A percentile compares a stretch with the other conserved stretches of the same genome.
Evolutionary conservation across 176 grass and related monocot genomes (phyloP).

Genomic region (Bonia amplexicaulis): DNA sequence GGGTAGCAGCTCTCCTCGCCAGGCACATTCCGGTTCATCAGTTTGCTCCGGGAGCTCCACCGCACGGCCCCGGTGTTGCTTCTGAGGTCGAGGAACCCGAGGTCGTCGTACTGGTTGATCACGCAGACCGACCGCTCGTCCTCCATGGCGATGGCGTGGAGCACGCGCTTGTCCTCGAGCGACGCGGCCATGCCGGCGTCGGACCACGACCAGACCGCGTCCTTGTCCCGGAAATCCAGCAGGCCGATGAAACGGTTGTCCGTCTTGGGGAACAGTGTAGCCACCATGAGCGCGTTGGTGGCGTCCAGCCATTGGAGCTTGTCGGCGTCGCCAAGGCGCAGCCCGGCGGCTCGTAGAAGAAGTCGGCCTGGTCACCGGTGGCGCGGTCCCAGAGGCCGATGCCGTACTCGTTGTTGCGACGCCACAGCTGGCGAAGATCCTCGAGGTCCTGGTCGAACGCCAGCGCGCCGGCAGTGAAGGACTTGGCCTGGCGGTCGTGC

Average conservation of each 20-base stretch:
- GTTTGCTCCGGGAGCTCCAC: constrained; percentile 94
- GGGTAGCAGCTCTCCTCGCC: constrained; percentile 96
- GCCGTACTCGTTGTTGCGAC: constrained; percentile 88
- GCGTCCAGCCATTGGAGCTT: constrained; percentile 85
- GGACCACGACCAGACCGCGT: constrained; percentile 78
- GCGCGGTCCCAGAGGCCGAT: constrained; percentile 75
- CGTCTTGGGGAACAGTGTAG: constrained; percentile 77
- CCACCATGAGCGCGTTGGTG: constrained; percentile 66
- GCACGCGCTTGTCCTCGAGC: constrained; percentile 88
- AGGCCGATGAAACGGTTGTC: constrained; percentile 89
- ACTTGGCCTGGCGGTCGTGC: constrained; percentile 52
- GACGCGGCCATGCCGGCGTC: constrained; percentile 61
- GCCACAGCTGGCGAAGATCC: constrained; percentile 81
- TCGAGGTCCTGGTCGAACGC: constrained; percentile 41
- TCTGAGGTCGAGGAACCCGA: constrained; percentile 86
- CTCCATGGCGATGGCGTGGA: constrained; percentile 85
- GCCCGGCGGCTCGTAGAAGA: constrained; percentile 81
- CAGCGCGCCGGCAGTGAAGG: constrained; percentile 84
- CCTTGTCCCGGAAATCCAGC: constrained; percentile 74
- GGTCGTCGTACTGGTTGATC: constrained; percentile 94
- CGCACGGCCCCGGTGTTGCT: constrained; percentile 45
- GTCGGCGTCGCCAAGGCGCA: constrained; percentile 75
- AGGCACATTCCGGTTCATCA: constrained; percentile 69
- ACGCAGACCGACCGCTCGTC: constrained; percentile 80
- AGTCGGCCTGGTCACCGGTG: constrained; percentile 75